These are phyloP conservation scores for Globisporangium canariense DNA, from an alignment of 352 stramenopile genomes.

Conservation along the genomic window DNA sequence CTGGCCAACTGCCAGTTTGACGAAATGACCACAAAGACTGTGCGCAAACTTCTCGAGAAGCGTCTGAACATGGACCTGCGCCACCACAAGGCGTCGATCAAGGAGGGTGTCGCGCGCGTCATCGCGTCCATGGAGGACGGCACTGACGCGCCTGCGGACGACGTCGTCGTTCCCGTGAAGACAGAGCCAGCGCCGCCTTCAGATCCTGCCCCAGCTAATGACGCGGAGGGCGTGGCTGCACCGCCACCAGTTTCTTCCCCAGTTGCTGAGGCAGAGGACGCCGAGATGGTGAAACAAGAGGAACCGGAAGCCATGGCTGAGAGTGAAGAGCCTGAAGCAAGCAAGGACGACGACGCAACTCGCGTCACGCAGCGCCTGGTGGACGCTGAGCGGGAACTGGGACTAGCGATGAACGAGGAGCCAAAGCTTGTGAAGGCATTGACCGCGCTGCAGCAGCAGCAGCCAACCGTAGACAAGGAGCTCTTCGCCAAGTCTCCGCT, in stretches of 20 bases:
- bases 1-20: conserved; percentile 74
- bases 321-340: conserved; percentile 10
- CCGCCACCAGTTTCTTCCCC: neutral
- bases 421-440: conserved; percentile 38
- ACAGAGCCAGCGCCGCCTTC: neutral
- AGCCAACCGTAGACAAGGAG: conserved; percentile 31
- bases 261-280: neutral
- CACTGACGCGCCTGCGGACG: conserved; percentile 12
- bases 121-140: conserved; percentile 76
- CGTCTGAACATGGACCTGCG: conserved; percentile 68
- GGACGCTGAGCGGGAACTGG: conserved; percentile 36
- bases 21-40: conserved; percentile 81
- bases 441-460: conserved; percentile 20
- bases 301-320: conserved; percentile 7
- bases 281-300: neutral
- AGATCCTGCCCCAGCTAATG: neutral
- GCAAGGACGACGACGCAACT: conserved; percentile 20
- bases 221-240: conserved; percentile 1
- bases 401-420: conserved; percentile 28
- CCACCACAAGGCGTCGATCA: conserved; percentile 73
- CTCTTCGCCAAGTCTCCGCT: conserved; percentile 31
- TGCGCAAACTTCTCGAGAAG: conserved; percentile 71
- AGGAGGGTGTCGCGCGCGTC: conserved; percentile 67
- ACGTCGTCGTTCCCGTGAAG: conserved; percentile 15
- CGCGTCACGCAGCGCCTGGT: conserved; percentile 19